Base-by-base conservation (phyloP, 148 eudicot genomes). In the Bassia scoparia region DNA sequence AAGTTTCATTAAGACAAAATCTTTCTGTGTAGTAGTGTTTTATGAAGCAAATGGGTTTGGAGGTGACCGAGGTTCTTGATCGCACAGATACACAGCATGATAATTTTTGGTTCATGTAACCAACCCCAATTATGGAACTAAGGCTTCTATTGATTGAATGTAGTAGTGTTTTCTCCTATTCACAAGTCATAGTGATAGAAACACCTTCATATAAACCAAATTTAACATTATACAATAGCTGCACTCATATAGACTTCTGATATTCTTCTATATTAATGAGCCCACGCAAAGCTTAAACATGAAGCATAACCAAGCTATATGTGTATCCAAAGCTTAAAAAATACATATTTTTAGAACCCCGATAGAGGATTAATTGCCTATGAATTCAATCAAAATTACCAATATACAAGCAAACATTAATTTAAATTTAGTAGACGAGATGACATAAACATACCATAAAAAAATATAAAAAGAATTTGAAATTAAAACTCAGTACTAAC, bases 401-500 rank as follows among this genome's bases (percentile, higher is more conserved):
- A 8, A 18, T 18, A 18, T 18, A 52, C n/a, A n/a, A 15, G 41
- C 38, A 16, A 15, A 61, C 34, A 27, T 61, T 15, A 20, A 31
- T 48, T 27, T 7, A 18, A 64, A 64, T 37, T 37, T n/a, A 52
- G 16, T 50, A 50, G 27, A 48, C 41, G 10, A 46, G 14, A 26
- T 50, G 15, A 67, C 55, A 41, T 5, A n/a, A 65, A 67, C 34
- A 15, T 46, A 0, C 59, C 21, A 58, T 31, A 21, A 35, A 35
- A 2, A 68, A 29, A 3, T 48, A 33, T 31, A 59, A 17, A 75
- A 59, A 1, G 30, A 73, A 60, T 13, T 0, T 38, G 38, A 44
- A 7, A 31, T 72, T 61, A 7, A 74, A 29, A 38, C 7, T 37
- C 3, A 37, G 41, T 7, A 84, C 93, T 61, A 68, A 93, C 98